A percentile compares a stretch with the other conserved stretches of the same genome.
Evolutionary conservation across 1,284 basidiomycete genomes (phyloP).

Genomic region (Paramarasmius palmivorus): DNA sequence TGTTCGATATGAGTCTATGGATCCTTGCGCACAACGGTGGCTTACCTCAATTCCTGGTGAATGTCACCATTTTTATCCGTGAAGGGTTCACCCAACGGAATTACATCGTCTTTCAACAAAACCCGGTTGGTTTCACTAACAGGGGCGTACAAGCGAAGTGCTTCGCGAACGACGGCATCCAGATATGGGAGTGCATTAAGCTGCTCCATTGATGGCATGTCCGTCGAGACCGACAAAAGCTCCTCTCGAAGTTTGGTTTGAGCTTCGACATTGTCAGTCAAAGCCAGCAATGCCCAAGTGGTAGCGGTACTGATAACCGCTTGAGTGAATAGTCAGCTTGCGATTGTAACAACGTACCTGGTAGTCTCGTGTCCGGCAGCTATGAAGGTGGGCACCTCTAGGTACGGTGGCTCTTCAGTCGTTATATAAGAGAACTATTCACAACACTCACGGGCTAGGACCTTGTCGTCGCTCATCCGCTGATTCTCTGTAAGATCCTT

Average conservation of each 20-base stretch:
- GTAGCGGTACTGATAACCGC: neutral
- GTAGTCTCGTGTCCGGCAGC: conserved; percentile 81
- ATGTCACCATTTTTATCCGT: conserved; percentile 37
- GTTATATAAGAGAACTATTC: conserved; percentile 6
- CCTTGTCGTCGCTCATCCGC: conserved; percentile 70
- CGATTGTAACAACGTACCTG: conserved; percentile 37
- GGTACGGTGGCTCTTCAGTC: neutral
- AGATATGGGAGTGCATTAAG: conserved; percentile 60
- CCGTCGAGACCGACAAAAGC: conserved; percentile 45
- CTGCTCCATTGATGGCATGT: conserved; percentile 62
- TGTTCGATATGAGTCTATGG: neutral
- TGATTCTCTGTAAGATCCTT: conserved; percentile 57
- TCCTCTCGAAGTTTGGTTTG: conserved; percentile 76
- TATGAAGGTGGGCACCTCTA: conserved; percentile 62
- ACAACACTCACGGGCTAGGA: conserved; percentile 63
- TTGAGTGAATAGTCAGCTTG: neutral
- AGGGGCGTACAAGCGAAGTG: conserved; percentile 65
- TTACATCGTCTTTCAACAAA: conserved; percentile 50
- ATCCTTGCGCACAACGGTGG: conserved; percentile 6
- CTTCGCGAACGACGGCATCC: conserved; percentile 69
- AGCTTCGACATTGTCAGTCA: conserved; percentile 52
- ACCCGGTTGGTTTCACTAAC: conserved; percentile 56
- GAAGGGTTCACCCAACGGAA: conserved; percentile 53
- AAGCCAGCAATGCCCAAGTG: conserved; percentile 57
- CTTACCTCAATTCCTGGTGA: conserved; percentile 30